Conservation (phyloP, 2,329 filamentous ascomycete species). For the Pseudogymnoascus sp. region DNA sequence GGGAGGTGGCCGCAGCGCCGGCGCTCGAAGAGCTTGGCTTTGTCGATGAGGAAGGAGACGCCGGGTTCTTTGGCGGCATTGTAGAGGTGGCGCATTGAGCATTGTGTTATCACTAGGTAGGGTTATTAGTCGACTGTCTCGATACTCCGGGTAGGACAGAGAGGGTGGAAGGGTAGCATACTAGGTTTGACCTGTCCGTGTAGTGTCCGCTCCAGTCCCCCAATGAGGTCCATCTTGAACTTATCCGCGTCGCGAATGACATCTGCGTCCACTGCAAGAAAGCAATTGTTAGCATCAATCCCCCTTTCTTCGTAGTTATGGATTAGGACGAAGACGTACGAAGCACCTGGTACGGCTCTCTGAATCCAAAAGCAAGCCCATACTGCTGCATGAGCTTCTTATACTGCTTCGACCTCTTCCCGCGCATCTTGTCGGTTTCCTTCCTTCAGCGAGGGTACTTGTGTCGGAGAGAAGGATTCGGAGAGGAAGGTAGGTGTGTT, state of each 20-base stretch:
- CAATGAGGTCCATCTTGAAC: constrained; percentile 84
- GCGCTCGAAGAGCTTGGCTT: constrained; percentile 68
- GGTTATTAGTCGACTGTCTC: too few relatives aligned
- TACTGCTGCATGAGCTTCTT: constrained; percentile 93
- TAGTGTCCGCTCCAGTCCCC: constrained; percentile 69
- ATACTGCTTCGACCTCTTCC: constrained; percentile 65
- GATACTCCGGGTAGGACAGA: too few relatives aligned
- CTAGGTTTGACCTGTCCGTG: constrained; percentile 79
- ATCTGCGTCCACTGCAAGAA: constrained; percentile 65
- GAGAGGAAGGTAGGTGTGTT: background rate
- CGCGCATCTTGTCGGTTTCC: constrained; percentile 46
- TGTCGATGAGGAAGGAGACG: constrained; percentile 50
- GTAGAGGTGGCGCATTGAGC: constrained; percentile 73
- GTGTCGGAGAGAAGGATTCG: background rate
- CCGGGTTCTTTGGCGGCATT: constrained; percentile 47
- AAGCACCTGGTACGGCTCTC: constrained; percentile 87
- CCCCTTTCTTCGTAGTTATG: background rate
- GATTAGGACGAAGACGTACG: constrained; percentile 34
- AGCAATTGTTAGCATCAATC: background rate
- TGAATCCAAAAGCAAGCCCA: constrained; percentile 79
- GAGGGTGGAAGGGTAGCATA: constrained; percentile 38
- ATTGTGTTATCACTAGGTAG: constrained; percentile 64
- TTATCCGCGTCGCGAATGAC: constrained; percentile 73
- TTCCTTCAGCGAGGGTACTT: background rate
- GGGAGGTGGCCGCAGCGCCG: constrained; percentile 72